A percentile compares a stretch with the other conserved stretches of the same genome.
Conservation (phyloP, 2,329 filamentous ascomycete genomes). For the Teratosphaeria viscida region DNA sequence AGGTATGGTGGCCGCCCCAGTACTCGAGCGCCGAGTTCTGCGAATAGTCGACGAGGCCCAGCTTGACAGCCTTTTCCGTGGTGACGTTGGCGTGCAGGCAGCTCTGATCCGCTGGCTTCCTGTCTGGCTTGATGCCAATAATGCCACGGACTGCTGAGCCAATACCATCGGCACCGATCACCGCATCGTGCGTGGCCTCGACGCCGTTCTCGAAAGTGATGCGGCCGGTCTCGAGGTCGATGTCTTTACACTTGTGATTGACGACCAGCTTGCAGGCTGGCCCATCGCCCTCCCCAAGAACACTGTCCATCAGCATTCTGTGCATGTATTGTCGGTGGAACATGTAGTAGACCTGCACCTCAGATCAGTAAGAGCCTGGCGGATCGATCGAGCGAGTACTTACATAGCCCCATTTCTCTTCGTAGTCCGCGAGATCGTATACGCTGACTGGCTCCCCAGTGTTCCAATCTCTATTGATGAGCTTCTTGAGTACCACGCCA, state of each 20-base stretch:
- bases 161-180: slow-evolving; percentile 58
- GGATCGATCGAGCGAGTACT: neutral
- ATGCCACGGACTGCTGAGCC: slow-evolving; percentile 53
- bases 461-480: slow-evolving; percentile 62
- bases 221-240: slow-evolving; percentile 38
- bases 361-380: neutral
- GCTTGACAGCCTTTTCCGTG: slow-evolving; percentile 48
- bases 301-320: slow-evolving; percentile 52
- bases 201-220: slow-evolving; percentile 46
- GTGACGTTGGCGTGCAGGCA: slow-evolving; percentile 56
- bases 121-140: slow-evolving; percentile 52
- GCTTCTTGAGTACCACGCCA: slow-evolving; percentile 53
- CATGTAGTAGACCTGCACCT: slow-evolving; percentile 47
- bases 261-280: slow-evolving; percentile 44
- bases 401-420: slow-evolving; percentile 53
- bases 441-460: slow-evolving; percentile 56
- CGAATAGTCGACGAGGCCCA: slow-evolving; percentile 55
- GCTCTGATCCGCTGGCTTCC: slow-evolving; percentile 48
- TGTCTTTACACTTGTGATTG: slow-evolving; percentile 41
- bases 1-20: slow-evolving; percentile 57
- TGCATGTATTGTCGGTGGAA: slow-evolving; percentile 63
- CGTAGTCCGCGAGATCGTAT: slow-evolving; percentile 54
- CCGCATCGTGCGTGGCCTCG: slow-evolving; percentile 45
- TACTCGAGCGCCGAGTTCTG: slow-evolving; percentile 53
- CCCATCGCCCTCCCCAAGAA: slow-evolving; percentile 45